These are phyloP conservation scores for Rhizophagus sp. DNA, from an alignment of 192 early-diverging fungal species.

Conservation along the genomic window DNA sequence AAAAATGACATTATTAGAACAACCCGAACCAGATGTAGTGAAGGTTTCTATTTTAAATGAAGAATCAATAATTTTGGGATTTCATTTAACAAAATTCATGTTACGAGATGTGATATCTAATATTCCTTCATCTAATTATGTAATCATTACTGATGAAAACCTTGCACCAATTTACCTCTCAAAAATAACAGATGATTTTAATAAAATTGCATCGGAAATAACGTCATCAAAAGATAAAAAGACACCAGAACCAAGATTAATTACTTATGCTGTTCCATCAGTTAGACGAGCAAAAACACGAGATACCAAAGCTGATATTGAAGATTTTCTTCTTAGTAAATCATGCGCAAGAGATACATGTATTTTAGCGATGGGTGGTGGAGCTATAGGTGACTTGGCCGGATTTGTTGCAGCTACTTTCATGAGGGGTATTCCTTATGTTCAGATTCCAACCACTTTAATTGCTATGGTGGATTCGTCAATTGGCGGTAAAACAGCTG, in stretches of 20 bases:
- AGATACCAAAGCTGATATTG: constrained; percentile 80
- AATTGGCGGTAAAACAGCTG: constrained; percentile 94
- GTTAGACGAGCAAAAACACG: constrained; percentile 89
- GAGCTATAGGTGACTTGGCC: constrained; percentile 95
- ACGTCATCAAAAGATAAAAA: constrained; percentile 1
- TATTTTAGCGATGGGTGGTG: constrained; percentile 92
- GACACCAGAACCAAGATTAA: constrained; percentile 51
- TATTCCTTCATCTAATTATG: constrained; percentile 79
- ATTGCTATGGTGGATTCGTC: constrained; percentile 98
- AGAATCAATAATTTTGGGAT: constrained; percentile 88
- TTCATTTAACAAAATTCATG: constrained; percentile 73
- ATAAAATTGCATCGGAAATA: constrained; percentile 39
- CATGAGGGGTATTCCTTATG: constrained; percentile 93
- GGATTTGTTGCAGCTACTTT: constrained; percentile 98
- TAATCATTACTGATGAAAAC: constrained; percentile 87
- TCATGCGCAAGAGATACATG: constrained; percentile 91
- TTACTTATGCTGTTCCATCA: constrained; percentile 78
- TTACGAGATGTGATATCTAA: constrained; percentile 70
- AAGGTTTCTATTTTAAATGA: constrained; percentile 83
- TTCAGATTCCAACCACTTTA: constrained; percentile 95
- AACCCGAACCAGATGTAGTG: constrained; percentile 55
- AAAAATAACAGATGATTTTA: constrained; percentile 56
- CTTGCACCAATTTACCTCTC: constrained; percentile 77
- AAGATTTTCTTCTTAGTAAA: constrained; percentile 87
- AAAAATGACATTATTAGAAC: not conserved